A percentile compares a stretch with the other conserved stretches of the same genome.
Conservation (phyloP, 2,329 filamentous ascomycete genomes). For the Fusarium torreyae region DNA sequence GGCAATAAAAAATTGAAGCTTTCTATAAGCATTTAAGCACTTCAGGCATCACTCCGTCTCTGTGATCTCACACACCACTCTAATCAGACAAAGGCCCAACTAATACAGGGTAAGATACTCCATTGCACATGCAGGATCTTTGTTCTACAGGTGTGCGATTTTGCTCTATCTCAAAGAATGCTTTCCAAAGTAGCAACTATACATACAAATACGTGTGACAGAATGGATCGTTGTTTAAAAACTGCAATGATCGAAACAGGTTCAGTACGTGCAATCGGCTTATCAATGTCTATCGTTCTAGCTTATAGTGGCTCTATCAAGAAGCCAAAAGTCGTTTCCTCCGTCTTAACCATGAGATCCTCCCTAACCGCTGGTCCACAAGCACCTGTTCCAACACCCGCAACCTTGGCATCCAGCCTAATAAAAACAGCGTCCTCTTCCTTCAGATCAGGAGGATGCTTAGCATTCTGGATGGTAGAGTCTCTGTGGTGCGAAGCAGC, state of each 20-base stretch:
- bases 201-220: too few species aligned
- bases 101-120: too few species aligned
- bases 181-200: too few species aligned
- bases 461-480: conserved; percentile 68
- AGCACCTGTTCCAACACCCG: conserved; percentile 65
- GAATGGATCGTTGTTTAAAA: neutral
- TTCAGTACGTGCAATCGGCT: neutral
- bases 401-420: conserved; percentile 62
- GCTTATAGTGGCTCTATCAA: conserved; percentile 53
- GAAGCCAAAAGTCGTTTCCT: conserved; percentile 61
- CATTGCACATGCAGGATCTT: too few species aligned
- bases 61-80: neutral
- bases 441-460: conserved; percentile 74
- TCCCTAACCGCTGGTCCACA: conserved; percentile 65
- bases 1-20: too few species aligned
- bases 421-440: conserved; percentile 63
- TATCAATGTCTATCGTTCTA: neutral
- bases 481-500: conserved; percentile 68
- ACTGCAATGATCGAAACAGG: neutral
- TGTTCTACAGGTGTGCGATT: too few species aligned
- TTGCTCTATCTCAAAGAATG: too few species aligned
- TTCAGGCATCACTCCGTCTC: neutral
- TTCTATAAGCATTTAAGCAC: too few species aligned
- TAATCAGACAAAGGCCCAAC: too few species aligned
- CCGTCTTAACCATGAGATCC: conserved; percentile 60